These are phyloP conservation scores for Entamoeba dispar DNA, from an alignment of 208 protist species.

Conservation along the genomic window DNA sequence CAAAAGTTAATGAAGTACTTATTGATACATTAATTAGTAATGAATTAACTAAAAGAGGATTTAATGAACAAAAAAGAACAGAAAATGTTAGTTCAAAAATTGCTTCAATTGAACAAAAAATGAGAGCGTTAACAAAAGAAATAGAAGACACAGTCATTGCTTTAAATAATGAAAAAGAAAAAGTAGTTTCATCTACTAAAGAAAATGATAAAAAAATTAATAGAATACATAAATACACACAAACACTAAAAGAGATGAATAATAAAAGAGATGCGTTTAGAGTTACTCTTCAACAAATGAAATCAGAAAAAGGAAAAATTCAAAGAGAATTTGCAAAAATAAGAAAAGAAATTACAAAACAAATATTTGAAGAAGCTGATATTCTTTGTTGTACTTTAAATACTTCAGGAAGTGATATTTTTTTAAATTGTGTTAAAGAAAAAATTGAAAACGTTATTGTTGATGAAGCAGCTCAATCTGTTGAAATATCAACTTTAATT, in stretches of 20 bases:
- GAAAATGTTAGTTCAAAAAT: no score
- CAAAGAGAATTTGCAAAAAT: not conserved
- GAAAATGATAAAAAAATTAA: not conserved
- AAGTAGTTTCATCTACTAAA: not conserved
- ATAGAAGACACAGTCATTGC: no score
- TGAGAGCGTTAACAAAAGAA: no score
- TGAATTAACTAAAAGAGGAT: not conserved
- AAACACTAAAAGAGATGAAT: not conserved
- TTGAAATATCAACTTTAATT: constrained; percentile 45
- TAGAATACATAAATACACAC: not conserved
- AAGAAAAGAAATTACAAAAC: not conserved
- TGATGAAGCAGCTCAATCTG: constrained; percentile 10
- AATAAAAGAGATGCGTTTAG: not conserved
- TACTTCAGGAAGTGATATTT: not conserved
- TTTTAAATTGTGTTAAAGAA: not conserved
- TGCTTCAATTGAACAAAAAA: no score
- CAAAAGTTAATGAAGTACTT: not conserved
- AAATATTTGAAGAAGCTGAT: not conserved
- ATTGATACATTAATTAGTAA: not conserved
- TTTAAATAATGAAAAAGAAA: not conserved
- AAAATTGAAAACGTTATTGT: constrained; percentile 12
- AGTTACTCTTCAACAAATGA: not conserved
- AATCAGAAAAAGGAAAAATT: not conserved
- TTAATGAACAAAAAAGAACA: no score
- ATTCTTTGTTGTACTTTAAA: not conserved